These are phyloP conservation scores for Prunus dulcis DNA, from an alignment of 306 rosid genomes.

Conservation along the genomic window DNA sequence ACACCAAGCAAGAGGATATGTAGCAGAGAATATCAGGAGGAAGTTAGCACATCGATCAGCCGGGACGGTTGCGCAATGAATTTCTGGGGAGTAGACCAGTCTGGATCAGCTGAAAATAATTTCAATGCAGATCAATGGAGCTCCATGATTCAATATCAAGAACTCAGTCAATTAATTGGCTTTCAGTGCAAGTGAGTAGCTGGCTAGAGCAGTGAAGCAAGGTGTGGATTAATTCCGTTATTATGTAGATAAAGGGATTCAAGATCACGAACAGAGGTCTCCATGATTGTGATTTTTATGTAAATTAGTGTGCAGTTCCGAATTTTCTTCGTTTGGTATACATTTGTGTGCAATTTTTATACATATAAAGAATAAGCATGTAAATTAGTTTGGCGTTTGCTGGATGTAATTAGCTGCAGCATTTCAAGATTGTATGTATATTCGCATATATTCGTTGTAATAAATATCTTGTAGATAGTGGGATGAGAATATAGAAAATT, in stretches of 20 bases:
- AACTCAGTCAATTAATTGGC: slow-evolving; percentile 15
- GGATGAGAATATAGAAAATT: background rate
- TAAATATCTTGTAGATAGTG: background rate
- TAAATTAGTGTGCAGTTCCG: background rate
- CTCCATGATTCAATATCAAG: slow-evolving; percentile 16
- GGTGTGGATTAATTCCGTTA: background rate
- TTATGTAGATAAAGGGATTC: background rate
- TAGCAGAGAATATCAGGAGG: slow-evolving; percentile 1
- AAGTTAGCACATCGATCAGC: background rate
- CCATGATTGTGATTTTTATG: background rate
- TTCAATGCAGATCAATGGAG: slow-evolving; percentile 39
- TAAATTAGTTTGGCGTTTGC: slow-evolving; percentile 1
- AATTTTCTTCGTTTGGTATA: too few species aligned
- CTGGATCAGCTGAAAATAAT: slow-evolving; percentile 22
- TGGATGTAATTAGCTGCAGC: background rate
- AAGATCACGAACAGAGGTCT: background rate
- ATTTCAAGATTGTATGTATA: background rate
- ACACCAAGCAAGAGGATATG: slow-evolving; percentile 28
- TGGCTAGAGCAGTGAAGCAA: background rate
- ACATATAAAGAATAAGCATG: background rate
- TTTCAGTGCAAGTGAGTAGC: background rate
- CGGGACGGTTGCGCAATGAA: background rate
- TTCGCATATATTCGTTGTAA: background rate
- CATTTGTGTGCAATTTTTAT: background rate
- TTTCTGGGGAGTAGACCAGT: slow-evolving; percentile 11